Percentiles rank a stretch among this genome's conserved stretches.
Evolutionary conservation across 1,284 basidiomycete genomes (phyloP).

Genomic region (Sphagnurus paluster): DNA sequence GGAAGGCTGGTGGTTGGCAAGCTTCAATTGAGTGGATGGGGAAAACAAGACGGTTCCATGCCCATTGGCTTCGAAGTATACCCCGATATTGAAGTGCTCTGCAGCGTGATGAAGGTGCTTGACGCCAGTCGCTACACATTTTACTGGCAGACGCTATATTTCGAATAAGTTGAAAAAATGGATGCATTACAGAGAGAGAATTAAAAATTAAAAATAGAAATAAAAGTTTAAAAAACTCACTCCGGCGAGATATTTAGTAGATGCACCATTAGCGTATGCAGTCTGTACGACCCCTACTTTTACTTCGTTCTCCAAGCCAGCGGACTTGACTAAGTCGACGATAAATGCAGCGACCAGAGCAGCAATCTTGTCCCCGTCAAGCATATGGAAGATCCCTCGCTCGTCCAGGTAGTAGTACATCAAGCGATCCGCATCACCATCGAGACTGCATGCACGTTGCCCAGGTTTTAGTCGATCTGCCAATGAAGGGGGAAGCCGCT

Average conservation of each 20-base stretch:
- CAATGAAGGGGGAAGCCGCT: conserved; percentile 80
- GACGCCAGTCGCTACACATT: conserved; percentile 96
- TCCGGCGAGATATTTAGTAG: conserved; percentile 87
- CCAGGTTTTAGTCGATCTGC: conserved; percentile 59
- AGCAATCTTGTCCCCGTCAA: conserved; percentile 99
- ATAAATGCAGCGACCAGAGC: conserved; percentile 93
- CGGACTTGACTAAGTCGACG: conserved; percentile 83
- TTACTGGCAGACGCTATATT: conserved; percentile 83
- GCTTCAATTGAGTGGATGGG: conserved; percentile 58
- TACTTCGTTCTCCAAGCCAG: conserved; percentile 72
- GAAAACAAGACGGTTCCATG: conserved; percentile 99
- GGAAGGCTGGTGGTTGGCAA: conserved; percentile 67
- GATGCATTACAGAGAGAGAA: no score
- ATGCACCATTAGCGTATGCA: conserved; percentile 97
- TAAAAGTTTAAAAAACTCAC: no score
- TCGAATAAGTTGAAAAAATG: no score
- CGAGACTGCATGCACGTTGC: conserved; percentile 88
- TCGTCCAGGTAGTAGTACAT: conserved; percentile 94
- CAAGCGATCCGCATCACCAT: conserved; percentile 97
- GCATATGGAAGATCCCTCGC: conserved; percentile 79
- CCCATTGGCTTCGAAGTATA: conserved; percentile 99
- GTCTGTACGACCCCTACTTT: conserved; percentile 97
- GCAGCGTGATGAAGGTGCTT: conserved; percentile 99
- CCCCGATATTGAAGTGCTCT: conserved; percentile 90
- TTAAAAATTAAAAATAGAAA: no score